Percentiles rank a stretch among this genome's conserved stretches.
Evolutionary conservation across 108 stramenopile species (phyloP).

Genomic region (Epipyxis sp.): DNA sequence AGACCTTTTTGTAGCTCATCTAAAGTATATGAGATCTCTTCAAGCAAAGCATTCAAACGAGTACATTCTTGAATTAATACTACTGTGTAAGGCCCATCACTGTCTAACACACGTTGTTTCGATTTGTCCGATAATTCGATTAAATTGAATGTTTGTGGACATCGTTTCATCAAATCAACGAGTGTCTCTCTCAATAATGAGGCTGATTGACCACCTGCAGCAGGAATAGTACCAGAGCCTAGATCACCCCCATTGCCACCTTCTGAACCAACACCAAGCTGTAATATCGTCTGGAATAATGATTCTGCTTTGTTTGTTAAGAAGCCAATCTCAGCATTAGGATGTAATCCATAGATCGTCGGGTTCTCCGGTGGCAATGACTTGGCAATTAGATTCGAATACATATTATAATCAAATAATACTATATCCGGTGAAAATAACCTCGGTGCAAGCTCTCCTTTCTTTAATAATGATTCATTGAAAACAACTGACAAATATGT

Average conservation of each 20-base stretch:
- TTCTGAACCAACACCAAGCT: not conserved
- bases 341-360: slow-evolving; percentile 23
- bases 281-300: slow-evolving; percentile 6
- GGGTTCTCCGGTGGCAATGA: slow-evolving; percentile 16
- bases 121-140: not conserved
- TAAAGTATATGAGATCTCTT: slow-evolving; percentile 37
- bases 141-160: slow-evolving; percentile 19
- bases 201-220: not conserved
- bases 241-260: too few species aligned
- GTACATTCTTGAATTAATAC: slow-evolving; percentile 60
- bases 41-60: slow-evolving; percentile 56
- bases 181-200: not conserved
- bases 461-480: slow-evolving; percentile 13
- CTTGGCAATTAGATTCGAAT: slow-evolving; percentile 17
- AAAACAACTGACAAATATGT: slow-evolving; percentile 54
- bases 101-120: not conserved
- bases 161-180: not conserved
- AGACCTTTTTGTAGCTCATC: slow-evolving; percentile 54
- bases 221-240: too few species aligned
- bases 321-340: slow-evolving; percentile 33
- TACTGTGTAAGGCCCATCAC: slow-evolving; percentile 42
- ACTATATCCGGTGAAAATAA: not conserved
- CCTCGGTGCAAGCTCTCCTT: slow-evolving; percentile 18
- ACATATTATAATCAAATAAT: not conserved
- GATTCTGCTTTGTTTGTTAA: slow-evolving; percentile 17